Percentiles rank a stretch among this genome's conserved stretches.
Conservation (phyloP, 177 flowering plant genomes). For the Vitis hybrid region DNA sequence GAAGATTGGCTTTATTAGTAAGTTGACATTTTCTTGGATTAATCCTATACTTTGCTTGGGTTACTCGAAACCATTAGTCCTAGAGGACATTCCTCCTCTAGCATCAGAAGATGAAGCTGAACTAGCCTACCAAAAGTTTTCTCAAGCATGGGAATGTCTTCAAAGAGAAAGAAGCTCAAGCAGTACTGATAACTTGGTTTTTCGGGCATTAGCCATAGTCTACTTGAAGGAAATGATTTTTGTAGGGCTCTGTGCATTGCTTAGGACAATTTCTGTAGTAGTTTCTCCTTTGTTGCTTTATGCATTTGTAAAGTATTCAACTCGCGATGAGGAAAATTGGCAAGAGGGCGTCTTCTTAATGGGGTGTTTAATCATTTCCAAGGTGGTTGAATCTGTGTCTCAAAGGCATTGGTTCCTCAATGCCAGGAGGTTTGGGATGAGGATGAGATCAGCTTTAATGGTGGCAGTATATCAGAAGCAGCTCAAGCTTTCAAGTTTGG, state of each 20-base stretch:
- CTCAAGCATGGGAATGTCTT: slow-evolving; percentile 40
- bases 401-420: slow-evolving; percentile 70
- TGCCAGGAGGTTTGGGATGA: slow-evolving; percentile 70
- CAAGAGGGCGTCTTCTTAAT: slow-evolving; percentile 45
- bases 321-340: slow-evolving; percentile 21
- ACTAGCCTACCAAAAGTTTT: slow-evolving; percentile 49
- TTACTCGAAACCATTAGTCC: slow-evolving; percentile 47
- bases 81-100: slow-evolving; percentile 71
- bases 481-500: slow-evolving; percentile 69
- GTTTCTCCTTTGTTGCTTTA: slow-evolving; percentile 65
- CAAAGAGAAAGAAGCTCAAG: slow-evolving; percentile 19
- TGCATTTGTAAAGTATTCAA: slow-evolving; percentile 58
- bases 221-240: slow-evolving; percentile 53
- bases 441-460: slow-evolving; percentile 79
- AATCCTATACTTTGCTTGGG: slow-evolving; percentile 63
- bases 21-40: slow-evolving; percentile 76
- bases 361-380: slow-evolving; percentile 50
- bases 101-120: slow-evolving; percentile 61
- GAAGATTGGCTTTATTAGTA: slow-evolving; percentile 39
- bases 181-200: slow-evolving; percentile 30
- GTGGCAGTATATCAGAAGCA: slow-evolving; percentile 65
- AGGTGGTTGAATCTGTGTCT: slow-evolving; percentile 65
- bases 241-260: slow-evolving; percentile 53
- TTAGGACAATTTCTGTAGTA: slow-evolving; percentile 47
- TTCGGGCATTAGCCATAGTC: slow-evolving; percentile 48